phyloP scores from a whole-genome alignment of 345 rosid species.

The Mallotus nudiflorus region DNA sequence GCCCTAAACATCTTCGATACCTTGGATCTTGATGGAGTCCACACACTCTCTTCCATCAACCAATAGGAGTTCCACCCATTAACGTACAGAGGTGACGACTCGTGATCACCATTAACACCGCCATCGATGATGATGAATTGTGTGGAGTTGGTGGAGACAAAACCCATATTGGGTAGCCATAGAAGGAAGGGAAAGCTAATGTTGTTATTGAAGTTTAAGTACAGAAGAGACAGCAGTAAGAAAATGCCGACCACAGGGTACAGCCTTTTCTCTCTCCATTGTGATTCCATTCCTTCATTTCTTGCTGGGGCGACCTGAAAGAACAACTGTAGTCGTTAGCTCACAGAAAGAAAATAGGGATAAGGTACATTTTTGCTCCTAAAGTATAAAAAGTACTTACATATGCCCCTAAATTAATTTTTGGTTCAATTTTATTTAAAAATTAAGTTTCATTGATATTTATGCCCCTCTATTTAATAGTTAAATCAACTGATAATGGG shows the following conservation, averaged over 20 bases:
- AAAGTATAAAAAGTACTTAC: too few species aligned
- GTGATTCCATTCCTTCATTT: constrained; percentile 19
- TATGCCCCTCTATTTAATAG: too few species aligned
- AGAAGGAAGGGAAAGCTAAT: constrained; percentile 22
- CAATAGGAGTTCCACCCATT: constrained; percentile 49
- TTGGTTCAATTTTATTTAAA: too few species aligned
- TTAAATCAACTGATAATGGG: too few species aligned
- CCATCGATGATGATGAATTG: constrained; percentile 32
- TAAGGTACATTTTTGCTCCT: too few species aligned
- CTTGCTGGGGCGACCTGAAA: background rate
- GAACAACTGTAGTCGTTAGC: background rate
- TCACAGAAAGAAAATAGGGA: too few species aligned
- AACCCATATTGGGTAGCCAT: constrained; percentile 43
- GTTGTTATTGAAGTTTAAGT: constrained; percentile 27
- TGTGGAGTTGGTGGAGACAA: constrained; percentile 38
- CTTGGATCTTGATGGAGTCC: constrained; percentile 29
- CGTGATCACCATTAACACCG: background rate
- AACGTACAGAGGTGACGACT: constrained; percentile 21
- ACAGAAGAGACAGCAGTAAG: constrained; percentile 29
- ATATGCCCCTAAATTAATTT: too few species aligned
- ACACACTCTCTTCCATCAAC: constrained; percentile 38
- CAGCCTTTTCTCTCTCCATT: constrained; percentile 34
- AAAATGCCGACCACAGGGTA: constrained; percentile 34
- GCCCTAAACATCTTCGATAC: constrained; percentile 34
- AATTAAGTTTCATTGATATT: too few species aligned